These are phyloP conservation scores for Hypocreales sp. DNA, from an alignment of 2,329 filamentous ascomycete species.

Conservation along the genomic window DNA sequence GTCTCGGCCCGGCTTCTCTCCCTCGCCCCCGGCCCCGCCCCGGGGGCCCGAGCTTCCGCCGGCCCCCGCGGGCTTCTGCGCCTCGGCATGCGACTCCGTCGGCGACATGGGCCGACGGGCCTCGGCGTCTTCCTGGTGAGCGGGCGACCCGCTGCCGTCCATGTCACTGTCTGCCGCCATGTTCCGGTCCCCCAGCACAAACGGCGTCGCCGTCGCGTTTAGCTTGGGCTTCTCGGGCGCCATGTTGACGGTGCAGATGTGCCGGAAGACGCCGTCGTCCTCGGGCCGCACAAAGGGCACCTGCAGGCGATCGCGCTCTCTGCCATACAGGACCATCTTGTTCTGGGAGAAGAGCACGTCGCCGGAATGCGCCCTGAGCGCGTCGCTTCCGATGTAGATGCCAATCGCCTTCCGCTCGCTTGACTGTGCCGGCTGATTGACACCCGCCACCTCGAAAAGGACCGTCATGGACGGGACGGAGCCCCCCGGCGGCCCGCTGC, in stretches of 20 bases:
- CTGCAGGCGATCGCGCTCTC: slow-evolving; percentile 72
- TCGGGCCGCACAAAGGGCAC: slow-evolving; percentile 89
- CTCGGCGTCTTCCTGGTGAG: slow-evolving; percentile 10
- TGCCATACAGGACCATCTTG: slow-evolving; percentile 72
- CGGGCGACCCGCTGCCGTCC: background rate
- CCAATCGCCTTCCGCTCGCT: slow-evolving; percentile 49
- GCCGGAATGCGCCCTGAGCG: slow-evolving; percentile 70
- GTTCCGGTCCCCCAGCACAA: slow-evolving; percentile 20
- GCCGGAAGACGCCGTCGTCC: slow-evolving; percentile 66
- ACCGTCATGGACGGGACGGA: slow-evolving; percentile 64
- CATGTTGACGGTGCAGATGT: slow-evolving; percentile 49
- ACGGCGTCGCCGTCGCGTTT: slow-evolving; percentile 34
- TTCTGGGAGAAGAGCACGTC: slow-evolving; percentile 90
- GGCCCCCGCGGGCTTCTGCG: slow-evolving; percentile 16
- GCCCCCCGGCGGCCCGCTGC: slow-evolving; percentile 53
- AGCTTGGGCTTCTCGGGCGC: slow-evolving; percentile 39
- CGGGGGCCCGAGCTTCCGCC: slow-evolving; percentile 9
- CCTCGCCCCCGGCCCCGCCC: slow-evolving; percentile 16
- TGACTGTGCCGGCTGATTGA: slow-evolving; percentile 23
- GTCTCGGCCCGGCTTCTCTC: slow-evolving; percentile 18
- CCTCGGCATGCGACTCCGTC: slow-evolving; percentile 17
- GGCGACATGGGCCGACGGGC: slow-evolving; percentile 18
- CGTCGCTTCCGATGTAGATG: slow-evolving; percentile 81
- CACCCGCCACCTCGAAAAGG: slow-evolving; percentile 58
- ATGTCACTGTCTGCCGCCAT: slow-evolving; percentile 6